Percentiles rank a stretch among this genome's conserved stretches.
These are phyloP conservation scores for Hypoxylon sp. DNA, from an alignment of 2,329 filamentous ascomycete genomes.

Conservation along the genomic window DNA sequence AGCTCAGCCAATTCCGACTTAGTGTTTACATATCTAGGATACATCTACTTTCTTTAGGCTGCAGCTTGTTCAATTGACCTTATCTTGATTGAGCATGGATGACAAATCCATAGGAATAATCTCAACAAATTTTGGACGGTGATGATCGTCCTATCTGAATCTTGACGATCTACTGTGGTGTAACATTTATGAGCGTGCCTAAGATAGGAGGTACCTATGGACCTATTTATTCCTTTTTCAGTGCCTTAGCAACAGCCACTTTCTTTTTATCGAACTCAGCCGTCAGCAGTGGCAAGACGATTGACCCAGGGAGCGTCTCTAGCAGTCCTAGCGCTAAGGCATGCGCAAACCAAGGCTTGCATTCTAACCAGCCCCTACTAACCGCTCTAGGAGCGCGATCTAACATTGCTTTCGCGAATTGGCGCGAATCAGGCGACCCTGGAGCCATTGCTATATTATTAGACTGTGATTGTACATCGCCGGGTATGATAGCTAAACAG, in stretches of 20 bases:
- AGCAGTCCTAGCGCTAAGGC: slow-evolving; percentile 22
- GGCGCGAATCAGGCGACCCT: slow-evolving; percentile 22
- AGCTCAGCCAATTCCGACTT: slow-evolving; percentile 19
- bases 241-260: slow-evolving; percentile 19
- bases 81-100: slow-evolving; percentile 3
- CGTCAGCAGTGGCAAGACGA: slow-evolving; percentile 22
- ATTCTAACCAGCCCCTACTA: slow-evolving; percentile 28
- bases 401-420: slow-evolving; percentile 28
- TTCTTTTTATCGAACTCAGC: slow-evolving; percentile 27
- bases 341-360: slow-evolving; percentile 29
- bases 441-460: slow-evolving; percentile 19
- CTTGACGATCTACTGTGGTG: slow-evolving; percentile 10
- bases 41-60: slow-evolving; percentile 4
- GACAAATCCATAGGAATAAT: slow-evolving; percentile 11
- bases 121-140: slow-evolving; percentile 7
- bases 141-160: slow-evolving; percentile 10
- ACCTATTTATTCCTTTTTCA: slow-evolving; percentile 2
- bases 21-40: slow-evolving; percentile 11
- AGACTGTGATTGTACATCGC: slow-evolving; percentile 42
- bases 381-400: slow-evolving; percentile 26
- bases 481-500: slow-evolving; percentile 42
- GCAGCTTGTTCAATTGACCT: slow-evolving; percentile 8
- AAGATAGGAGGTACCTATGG: too few species aligned
- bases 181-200: too few species aligned
- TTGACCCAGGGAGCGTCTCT: slow-evolving; percentile 15